Base-by-base conservation (phyloP, 2,329 filamentous ascomycete genomes). In the Domatiomyces globalis region DNA sequence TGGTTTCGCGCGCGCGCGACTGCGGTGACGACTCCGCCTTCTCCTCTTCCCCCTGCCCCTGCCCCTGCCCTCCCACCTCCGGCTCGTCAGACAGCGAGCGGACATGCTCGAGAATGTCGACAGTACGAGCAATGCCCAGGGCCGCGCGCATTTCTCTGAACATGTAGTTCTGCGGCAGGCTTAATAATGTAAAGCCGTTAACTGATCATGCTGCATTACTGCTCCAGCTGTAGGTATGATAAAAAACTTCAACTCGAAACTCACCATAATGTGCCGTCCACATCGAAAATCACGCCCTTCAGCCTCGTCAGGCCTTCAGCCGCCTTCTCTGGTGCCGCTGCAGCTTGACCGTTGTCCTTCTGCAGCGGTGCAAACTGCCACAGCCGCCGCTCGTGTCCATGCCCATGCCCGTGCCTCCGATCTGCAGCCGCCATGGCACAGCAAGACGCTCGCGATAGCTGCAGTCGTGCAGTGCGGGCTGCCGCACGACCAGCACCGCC, bases 131-230 rank as follows among this genome's bases (percentile, higher is more conserved):
- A 60, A 96, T 95, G 48, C 73, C 74, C 15, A 96, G 77, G 6
- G 80, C 83, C 12, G 71, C 64, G 57, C 79, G 83, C 90, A 98
- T 96, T 63, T 94, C 77, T 18, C 70, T 67, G 69, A 96, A 96
- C 90, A 96, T 98, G 76, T 95, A 87, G 60, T 85, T 92, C 69
- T 96, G 90, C 0, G 90, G 90, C 52, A 89, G 72, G 65, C 88
- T 94, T n/a, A n/a, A n/a, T n/a, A 6, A 25, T 25, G 22, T 25
- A 25, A 44, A 25, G 36, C 20, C 44, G 6, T 5, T 18, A 53
- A 2, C 19, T 48, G 25, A 48, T 25, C 22, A 25, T n/a, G n/a
- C n/a, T n/a, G n/a, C n/a, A n/a, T n/a, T n/a, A n/a, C n/a, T n/a
- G n/a, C 22, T 25, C 33, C 22, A 20, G 39, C 19, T 25, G 46